Percentiles rank a stretch among this genome's conserved stretches.
Evolutionary conservation across 305 asterid species (phyloP).

Genomic region (Fraxinus xanthoxyloides): DNA sequence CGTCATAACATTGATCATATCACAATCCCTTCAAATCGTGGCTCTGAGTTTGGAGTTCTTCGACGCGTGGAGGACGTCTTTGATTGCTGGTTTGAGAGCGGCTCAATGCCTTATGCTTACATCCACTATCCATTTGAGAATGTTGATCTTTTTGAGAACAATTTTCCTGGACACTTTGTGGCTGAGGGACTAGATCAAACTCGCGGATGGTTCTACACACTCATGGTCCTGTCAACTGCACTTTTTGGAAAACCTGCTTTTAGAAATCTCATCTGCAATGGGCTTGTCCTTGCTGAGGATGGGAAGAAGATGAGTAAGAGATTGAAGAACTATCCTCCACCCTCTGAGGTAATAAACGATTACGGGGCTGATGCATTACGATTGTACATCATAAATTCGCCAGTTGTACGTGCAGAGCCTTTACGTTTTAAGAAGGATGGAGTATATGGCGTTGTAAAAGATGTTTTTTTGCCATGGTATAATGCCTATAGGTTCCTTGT

Average conservation of each 20-base stretch:
- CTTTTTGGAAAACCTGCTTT: slow-evolving; percentile 93
- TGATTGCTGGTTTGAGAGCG: slow-evolving; percentile 99
- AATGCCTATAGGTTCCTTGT: slow-evolving; percentile 97
- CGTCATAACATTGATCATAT: slow-evolving; percentile 95
- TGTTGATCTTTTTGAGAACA: slow-evolving; percentile 77
- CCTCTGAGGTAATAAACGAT: slow-evolving; percentile 81
- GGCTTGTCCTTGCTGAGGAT: slow-evolving; percentile 95
- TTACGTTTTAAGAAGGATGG: slow-evolving; percentile 92
- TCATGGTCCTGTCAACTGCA: slow-evolving; percentile 97
- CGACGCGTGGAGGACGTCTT: slow-evolving; percentile 93
- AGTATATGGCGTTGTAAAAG: slow-evolving; percentile 86
- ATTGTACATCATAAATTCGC: slow-evolving; percentile 89
- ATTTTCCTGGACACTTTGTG: slow-evolving; percentile 96
- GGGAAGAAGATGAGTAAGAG: slow-evolving; percentile 99
- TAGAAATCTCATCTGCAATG: slow-evolving; percentile 94
- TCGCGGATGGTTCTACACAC: slow-evolving; percentile 99
- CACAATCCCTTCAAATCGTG: slow-evolving; percentile 82
- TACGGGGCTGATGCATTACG: slow-evolving; percentile 96
- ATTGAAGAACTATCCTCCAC: slow-evolving; percentile 89
- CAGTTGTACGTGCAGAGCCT: slow-evolving; percentile 98
- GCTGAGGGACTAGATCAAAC: slow-evolving; percentile 99
- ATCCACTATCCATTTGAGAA: slow-evolving; percentile 97
- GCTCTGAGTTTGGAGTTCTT: slow-evolving; percentile 77
- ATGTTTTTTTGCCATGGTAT: slow-evolving; percentile 97
- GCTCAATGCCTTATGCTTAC: slow-evolving; percentile 98